Base-by-base conservation (phyloP, 768 basidiomycete genomes). In the Mycena polygramma region DNA sequence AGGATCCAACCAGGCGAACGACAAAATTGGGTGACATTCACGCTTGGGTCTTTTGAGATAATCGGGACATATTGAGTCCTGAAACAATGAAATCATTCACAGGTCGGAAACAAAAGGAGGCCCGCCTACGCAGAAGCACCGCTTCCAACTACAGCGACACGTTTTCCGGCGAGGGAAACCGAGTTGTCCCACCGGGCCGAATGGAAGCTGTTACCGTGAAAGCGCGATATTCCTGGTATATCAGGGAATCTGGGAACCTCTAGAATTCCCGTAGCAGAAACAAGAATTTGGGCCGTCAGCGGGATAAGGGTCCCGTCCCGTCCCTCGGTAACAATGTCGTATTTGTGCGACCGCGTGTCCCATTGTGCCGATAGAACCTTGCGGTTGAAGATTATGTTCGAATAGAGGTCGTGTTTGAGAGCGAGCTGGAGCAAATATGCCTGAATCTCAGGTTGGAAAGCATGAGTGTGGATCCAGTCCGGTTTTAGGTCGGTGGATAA, bases 101-200 rank as follows among this genome's bases (percentile, higher is more conserved):
- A 9, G 11, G 35, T 14, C 4, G n/a, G 60, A 43, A 59, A 54
- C 71, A 20, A 53, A 68, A 22, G 68, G 17, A 85, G 74, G 63
- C 87, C 86, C 79, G 41, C 83, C 53, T 71, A 89, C 84, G 85
- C 88, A 39, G 87, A 87, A 46, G 84, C 83, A 1, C 87, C 90
- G 70, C 88, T 89, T 11, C 90, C 91, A 69, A 91, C 83, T 11
- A 91, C 85, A 1, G 85, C 89, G 8, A 91, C 83, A 14, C 80
- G 79, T 75, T 88, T 89, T 8, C 81, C 81, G 10, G 74, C 74
- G 17, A 90, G 76, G 8, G 82, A 76, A 5, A 84, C 77, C 8
- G 78, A 76, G 2, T 76, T 61, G 36, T 83, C 74, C 88, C 89
- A 91, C n/a, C 80, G 71, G 6, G 86, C 85, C 10, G 88, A 86